These are phyloP conservation scores for Kodamaea fungicola DNA, from an alignment of 1,139 yeast genomes.

Conservation along the genomic window DNA sequence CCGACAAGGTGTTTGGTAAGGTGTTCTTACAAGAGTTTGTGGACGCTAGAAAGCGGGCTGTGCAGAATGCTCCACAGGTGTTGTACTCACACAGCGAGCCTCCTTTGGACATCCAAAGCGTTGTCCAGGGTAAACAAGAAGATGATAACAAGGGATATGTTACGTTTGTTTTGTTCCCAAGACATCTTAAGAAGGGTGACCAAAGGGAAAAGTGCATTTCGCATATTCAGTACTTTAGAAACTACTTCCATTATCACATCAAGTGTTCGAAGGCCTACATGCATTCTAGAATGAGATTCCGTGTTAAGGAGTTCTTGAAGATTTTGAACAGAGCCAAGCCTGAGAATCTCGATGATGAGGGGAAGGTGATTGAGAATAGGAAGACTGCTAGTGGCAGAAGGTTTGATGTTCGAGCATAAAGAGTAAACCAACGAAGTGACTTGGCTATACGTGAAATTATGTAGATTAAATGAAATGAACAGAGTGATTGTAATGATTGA, in stretches of 20 bases:
- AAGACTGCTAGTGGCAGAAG: conserved; percentile 85
- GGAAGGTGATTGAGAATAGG: conserved; percentile 55
- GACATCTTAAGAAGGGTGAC: conserved; percentile 68
- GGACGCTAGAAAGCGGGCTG: conserved; percentile 93
- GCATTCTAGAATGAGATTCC: conserved; percentile 97
- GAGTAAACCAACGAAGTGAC: too few relatives aligned
- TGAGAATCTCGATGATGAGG: conserved; percentile 75
- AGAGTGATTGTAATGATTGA: too few relatives aligned
- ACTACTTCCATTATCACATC: conserved; percentile 96
- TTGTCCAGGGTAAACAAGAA: conserved; percentile 36
- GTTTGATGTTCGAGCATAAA: conserved; percentile 36
- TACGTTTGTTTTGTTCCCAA: conserved; percentile 73
- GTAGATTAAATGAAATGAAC: too few relatives aligned
- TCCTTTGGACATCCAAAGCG: conserved; percentile 74
- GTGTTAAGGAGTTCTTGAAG: conserved; percentile 91
- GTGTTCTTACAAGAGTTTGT: conserved; percentile 96
- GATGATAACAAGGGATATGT: conserved; percentile 67
- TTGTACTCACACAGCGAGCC: conserved; percentile 85
- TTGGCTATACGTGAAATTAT: too few relatives aligned
- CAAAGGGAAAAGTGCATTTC: conserved; percentile 82
- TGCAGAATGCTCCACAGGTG: conserved; percentile 98
- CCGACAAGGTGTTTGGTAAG: conserved; percentile 91
- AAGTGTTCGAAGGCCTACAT: conserved; percentile 97
- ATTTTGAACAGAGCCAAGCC: conserved; percentile 96
- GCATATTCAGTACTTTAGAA: conserved; percentile 88